Evolutionary conservation across 441 rosid species (phyloP).

Genomic region (Populus hybrid): DNA sequence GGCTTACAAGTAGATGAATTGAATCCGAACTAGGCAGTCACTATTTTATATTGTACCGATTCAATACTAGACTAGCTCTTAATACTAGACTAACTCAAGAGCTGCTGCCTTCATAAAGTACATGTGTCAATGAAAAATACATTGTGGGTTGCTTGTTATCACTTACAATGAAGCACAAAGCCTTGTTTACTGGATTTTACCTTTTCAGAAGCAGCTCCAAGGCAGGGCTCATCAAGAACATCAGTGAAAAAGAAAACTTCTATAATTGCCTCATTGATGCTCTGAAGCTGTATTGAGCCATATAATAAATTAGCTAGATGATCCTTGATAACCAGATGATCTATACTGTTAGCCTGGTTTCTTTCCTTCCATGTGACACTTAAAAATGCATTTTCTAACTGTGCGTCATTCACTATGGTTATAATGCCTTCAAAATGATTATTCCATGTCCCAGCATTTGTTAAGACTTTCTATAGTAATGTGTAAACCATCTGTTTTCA

Average conservation of each 20-base stretch:
- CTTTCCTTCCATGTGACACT: neutral
- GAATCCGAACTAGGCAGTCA: neutral
- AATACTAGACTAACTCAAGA: neutral
- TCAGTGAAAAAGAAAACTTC: too few relatives aligned
- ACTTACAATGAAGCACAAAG: too few relatives aligned
- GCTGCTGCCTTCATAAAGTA: neutral
- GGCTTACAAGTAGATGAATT: slow-evolving; percentile 2
- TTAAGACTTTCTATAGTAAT: neutral
- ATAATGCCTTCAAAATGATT: neutral
- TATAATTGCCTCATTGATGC: neutral
- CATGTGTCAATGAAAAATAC: too few relatives aligned
- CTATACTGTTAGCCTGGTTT: neutral
- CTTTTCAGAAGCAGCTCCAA: too few relatives aligned
- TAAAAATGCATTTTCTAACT: neutral
- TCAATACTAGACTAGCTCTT: neutral
- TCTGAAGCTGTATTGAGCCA: slow-evolving; percentile 1
- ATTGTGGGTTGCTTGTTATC: too few relatives aligned
- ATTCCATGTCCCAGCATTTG: neutral
- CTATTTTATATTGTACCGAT: neutral
- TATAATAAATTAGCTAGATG: neutral
- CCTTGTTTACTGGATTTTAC: too few relatives aligned
- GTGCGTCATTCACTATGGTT: neutral
- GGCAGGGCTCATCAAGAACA: too few relatives aligned
- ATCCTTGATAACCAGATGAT: slow-evolving; percentile 1
- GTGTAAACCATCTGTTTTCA: neutral